Conservation (phyloP, 78 protist genomes). For the Ministeria vibrans region DNA sequence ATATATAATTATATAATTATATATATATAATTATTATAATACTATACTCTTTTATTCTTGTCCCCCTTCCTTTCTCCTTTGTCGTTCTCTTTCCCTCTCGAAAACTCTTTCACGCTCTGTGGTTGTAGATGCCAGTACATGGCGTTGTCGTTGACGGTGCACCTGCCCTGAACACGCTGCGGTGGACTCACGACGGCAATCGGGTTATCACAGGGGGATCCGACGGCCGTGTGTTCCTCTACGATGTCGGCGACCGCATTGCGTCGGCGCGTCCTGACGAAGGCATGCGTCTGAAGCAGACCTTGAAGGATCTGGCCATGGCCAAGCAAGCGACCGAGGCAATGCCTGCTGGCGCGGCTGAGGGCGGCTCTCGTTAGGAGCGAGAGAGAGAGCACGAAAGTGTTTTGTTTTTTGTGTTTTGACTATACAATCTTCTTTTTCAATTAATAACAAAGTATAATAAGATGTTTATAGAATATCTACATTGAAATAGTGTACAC, state of each 20-base stretch:
- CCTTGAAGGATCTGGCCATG: neutral
- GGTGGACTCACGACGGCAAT: constrained; percentile 24
- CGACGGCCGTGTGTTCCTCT: constrained; percentile 6
- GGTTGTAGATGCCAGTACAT: neutral
- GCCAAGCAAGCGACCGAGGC: no score
- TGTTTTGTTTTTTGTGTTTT: no score
- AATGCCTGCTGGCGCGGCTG: no score
- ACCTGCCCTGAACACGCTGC: constrained; percentile 1
- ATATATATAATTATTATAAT: neutral
- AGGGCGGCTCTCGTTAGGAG: no score
- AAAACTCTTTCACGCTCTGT: neutral
- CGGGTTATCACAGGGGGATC: constrained; percentile 28
- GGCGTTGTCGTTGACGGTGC: neutral
- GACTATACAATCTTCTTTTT: no score
- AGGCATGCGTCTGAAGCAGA: neutral
- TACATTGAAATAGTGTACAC: no score
- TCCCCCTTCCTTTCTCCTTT: neutral
- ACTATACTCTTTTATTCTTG: neutral
- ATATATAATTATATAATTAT: neutral
- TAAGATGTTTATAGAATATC: no score
- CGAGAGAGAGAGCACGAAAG: no score
- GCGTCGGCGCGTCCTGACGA: neutral
- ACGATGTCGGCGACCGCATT: constrained; percentile 7
- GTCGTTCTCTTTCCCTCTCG: neutral
- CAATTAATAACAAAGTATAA: no score